Percentiles rank a stretch among this genome's conserved stretches.
These are phyloP conservation scores for Epichloe brachyelytri DNA, from an alignment of 2,329 filamentous ascomycete species.

Conservation along the genomic window DNA sequence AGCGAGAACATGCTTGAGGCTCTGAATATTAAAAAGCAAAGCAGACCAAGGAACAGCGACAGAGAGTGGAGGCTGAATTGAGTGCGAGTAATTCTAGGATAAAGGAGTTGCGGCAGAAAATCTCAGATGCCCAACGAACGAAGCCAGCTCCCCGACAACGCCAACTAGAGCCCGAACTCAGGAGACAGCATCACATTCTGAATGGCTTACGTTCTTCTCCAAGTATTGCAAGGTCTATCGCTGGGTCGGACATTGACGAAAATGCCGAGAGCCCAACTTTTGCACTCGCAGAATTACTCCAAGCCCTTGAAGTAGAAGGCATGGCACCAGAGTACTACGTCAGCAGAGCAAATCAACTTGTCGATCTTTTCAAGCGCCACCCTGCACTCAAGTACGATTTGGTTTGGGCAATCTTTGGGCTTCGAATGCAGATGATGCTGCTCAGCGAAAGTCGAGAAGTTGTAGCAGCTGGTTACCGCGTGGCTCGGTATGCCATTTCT, in stretches of 20 bases:
- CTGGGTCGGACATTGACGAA: conserved; percentile 53
- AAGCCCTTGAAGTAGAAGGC: conserved; percentile 75
- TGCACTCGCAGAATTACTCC: conserved; percentile 76
- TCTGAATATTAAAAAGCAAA: conserved; percentile 85
- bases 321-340: conserved; percentile 94
- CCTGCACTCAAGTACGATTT: conserved; percentile 92
- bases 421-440: conserved; percentile 90
- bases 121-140: conserved; percentile 43
- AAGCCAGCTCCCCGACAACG: conserved; percentile 34
- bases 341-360: conserved; percentile 76
- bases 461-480: conserved; percentile 83
- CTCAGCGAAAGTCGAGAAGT: conserved; percentile 93
- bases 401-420: conserved; percentile 88
- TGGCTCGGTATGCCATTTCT: conserved; percentile 88
- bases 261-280: conserved; percentile 80
- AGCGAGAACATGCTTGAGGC: conserved; percentile 97
- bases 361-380: conserved; percentile 91
- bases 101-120: conserved; percentile 47
- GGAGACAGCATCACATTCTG: conserved; percentile 31
- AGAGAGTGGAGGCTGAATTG: conserved; percentile 73
- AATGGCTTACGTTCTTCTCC: conserved; percentile 43
- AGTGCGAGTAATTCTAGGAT: conserved; percentile 71
- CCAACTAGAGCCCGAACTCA: conserved; percentile 38
- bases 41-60: conserved; percentile 76
- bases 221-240: conserved; percentile 40